Percentiles rank a stretch among this genome's conserved stretches.
Evolutionary conservation across 2,329 filamentous ascomycete genomes (phyloP).

Genomic region (Neofusicoccum parvum): DNA sequence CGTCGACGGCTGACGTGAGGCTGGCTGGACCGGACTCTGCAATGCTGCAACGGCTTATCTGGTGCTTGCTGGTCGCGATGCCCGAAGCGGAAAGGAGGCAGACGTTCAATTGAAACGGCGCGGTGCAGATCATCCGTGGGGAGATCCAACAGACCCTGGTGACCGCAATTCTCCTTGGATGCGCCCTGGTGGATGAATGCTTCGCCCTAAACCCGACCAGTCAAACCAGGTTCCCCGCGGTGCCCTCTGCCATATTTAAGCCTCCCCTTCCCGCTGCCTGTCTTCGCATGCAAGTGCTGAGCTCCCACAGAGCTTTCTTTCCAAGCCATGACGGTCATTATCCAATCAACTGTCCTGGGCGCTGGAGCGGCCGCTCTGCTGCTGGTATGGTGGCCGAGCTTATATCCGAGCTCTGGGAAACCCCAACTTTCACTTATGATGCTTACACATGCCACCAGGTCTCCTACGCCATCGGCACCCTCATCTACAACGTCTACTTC

Average conservation of each 20-base stretch:
- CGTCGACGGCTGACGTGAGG: neutral
- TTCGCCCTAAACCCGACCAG: too few species aligned
- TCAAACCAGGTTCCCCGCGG: neutral
- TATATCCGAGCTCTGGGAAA: too few species aligned
- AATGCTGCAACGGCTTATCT: neutral
- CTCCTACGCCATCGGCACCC: neutral
- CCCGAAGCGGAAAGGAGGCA: neutral
- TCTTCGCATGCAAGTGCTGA: neutral
- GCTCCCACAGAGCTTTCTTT: neutral
- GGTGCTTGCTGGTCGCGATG: neutral
- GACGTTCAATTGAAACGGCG: neutral
- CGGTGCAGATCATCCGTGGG: conserved; percentile 6
- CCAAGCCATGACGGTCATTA: neutral
- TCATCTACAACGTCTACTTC: conserved; percentile 21
- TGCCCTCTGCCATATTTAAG: neutral
- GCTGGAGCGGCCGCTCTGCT: neutral
- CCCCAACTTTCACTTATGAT: too few species aligned
- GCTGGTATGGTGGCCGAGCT: neutral
- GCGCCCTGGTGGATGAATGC: neutral
- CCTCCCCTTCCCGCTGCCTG: neutral
- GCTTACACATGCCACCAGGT: neutral
- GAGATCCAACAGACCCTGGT: neutral
- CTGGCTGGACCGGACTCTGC: too few species aligned
- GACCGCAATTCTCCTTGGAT: neutral
- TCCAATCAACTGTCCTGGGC: neutral